Evolutionary conservation across 345 rosid species (phyloP).

Genomic region (Citrus trifoliata): DNA sequence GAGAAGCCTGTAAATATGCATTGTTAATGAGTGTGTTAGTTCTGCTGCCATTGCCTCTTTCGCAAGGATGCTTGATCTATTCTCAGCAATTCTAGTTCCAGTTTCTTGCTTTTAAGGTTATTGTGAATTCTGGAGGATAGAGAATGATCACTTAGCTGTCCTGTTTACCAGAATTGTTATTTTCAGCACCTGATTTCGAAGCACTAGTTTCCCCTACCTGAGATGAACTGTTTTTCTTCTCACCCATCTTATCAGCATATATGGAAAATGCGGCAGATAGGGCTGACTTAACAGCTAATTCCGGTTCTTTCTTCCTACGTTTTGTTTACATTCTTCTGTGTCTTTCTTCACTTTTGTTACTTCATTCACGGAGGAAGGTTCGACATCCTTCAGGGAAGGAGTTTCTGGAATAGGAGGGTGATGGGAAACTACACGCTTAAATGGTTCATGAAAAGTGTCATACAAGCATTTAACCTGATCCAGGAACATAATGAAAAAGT

Average conservation of each 20-base stretch:
- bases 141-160: constrained; percentile 12
- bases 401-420: constrained; percentile 44
- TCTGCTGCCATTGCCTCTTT: background rate
- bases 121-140: background rate
- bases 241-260: constrained; percentile 44
- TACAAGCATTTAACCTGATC: constrained; percentile 78
- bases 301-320: constrained; percentile 55
- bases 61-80: background rate
- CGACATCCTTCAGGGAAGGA: constrained; percentile 30
- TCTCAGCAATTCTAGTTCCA: background rate
- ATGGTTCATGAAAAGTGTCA: constrained; percentile 93
- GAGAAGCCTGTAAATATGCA: background rate
- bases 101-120: background rate
- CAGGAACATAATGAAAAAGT: constrained; percentile 9
- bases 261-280: constrained; percentile 69
- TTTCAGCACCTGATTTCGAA: constrained; percentile 15
- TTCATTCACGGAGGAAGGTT: constrained; percentile 35
- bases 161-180: constrained; percentile 5
- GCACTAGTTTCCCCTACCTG: constrained; percentile 27
- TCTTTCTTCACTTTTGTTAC: constrained; percentile 33
- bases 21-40: background rate
- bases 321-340: constrained; percentile 41
- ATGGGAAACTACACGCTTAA: constrained; percentile 62
- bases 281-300: constrained; percentile 61
- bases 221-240: constrained; percentile 20